Evolutionary conservation across 2,329 filamentous ascomycete genomes (phyloP).

Genomic region (Orbilia quercus): DNA sequence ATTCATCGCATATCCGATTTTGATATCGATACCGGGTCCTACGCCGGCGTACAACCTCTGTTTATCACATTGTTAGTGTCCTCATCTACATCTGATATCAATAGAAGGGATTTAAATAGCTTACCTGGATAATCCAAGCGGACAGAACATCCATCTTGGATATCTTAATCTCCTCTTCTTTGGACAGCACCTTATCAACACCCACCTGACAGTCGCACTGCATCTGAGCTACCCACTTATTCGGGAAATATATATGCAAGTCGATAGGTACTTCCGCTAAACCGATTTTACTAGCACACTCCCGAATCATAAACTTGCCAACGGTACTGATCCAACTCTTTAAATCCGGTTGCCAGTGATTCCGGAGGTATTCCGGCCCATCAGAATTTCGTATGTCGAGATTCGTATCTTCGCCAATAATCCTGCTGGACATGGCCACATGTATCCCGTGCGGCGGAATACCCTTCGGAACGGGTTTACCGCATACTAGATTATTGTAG

Average conservation of each 20-base stretch:
- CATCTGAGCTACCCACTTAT: conserved; percentile 4
- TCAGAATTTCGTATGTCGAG: too few species aligned
- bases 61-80: background rate
- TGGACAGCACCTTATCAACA: background rate
- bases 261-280: too few species aligned
- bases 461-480: conserved; percentile 6
- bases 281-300: too few species aligned
- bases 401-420: too few species aligned
- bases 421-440: too few species aligned
- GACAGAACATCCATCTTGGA: conserved; percentile 36
- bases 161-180: conserved; percentile 4
- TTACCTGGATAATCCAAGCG: conserved; percentile 35
- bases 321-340: too few species aligned
- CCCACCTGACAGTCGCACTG: conserved; percentile 29
- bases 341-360: too few species aligned
- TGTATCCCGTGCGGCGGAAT: conserved; percentile 11
- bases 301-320: too few species aligned
- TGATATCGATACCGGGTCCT: conserved; percentile 9
- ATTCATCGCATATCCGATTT: conserved; percentile 40
- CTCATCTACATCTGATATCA: background rate
- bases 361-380: too few species aligned
- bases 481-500: conserved; percentile 23
- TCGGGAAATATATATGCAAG: too few species aligned
- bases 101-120: background rate
- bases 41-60: conserved; percentile 15